Evolutionary conservation across 768 basidiomycete species (phyloP), one percentile per base, ranked within the genome.

Genomic region (Candolleomyces eurysporus): DNA sequence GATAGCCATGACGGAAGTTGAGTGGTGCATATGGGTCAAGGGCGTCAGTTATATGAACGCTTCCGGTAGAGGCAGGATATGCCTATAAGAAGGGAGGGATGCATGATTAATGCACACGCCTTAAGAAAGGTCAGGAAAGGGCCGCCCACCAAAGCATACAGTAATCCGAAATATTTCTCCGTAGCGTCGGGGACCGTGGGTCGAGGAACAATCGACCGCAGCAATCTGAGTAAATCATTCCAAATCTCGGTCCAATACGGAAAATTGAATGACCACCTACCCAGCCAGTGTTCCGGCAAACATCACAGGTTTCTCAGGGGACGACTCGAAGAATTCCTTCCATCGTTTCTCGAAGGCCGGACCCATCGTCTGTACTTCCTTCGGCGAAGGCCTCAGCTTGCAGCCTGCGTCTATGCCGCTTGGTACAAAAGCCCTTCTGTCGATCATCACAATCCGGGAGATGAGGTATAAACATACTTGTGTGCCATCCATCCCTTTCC

Each of bases 341-440:
- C 86, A 87, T 46, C 77, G 71, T 22, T 72, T 52, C 30, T 75
- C 67, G 65, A 88, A 88, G 5, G 68, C 76, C 8, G 82, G 76
- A 10, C 81, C 81, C 40, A 88, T 71, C n/a, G 75, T 75, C 52
- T 78, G 73, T 22, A 86, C 73, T 43, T 88, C 87, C 5, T 75
- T 72, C 4, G 65, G 64, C 16, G 70, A 78, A 3, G 87, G 87
- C 26, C 88, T 77, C 14, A 86, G 65, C 65, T 85, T 87, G 62
- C 84, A 76, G 4, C 83, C 86, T 31, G 79, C 79, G 63, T 88
- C 84, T 32, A 82, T 64, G 2, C 75, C 83, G 63, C 85, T 87
- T 64, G 60, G 46, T n/a, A 8, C 26, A 3, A 21, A n/a, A 53
- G 30, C 13, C n/a, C 49, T 48, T n/a, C 75, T 66, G n/a, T 45